Evolutionary conservation across 306 rosid genomes (phyloP).

Genomic region (Canavalia gladiata): DNA sequence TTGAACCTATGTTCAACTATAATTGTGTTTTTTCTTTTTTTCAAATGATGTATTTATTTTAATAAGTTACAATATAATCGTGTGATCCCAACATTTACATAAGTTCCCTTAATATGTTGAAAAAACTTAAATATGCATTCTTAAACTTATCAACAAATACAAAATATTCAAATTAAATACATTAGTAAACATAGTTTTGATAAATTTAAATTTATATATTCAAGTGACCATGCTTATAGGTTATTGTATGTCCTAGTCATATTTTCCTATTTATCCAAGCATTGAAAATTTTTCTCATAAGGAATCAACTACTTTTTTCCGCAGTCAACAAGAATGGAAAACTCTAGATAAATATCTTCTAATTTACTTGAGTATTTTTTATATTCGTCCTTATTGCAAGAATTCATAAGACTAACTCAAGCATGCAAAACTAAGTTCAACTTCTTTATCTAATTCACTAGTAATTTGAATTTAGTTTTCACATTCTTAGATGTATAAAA

Average conservation of each 20-base stretch:
- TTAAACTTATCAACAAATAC: background rate
- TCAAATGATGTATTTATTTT: background rate
- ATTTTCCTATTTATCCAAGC: slow-evolving; percentile 2
- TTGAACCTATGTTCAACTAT: background rate
- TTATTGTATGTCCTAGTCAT: background rate
- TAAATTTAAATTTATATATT: background rate
- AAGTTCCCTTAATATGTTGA: background rate
- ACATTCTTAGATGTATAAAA: background rate
- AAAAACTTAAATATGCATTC: background rate
- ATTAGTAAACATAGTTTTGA: background rate
- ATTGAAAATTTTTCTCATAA: slow-evolving; percentile 9
- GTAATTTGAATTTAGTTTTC: background rate
- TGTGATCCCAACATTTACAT: slow-evolving; percentile 1
- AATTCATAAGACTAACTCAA: background rate
- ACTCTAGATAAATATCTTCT: background rate
- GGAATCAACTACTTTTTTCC: slow-evolving; percentile 6
- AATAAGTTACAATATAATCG: background rate
- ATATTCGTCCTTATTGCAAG: slow-evolving; percentile 6
- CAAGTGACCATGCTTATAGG: background rate
- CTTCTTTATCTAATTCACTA: background rate
- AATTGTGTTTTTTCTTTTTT: background rate
- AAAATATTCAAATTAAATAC: background rate
- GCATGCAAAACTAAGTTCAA: background rate
- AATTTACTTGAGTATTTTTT: background rate
- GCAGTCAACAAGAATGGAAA: slow-evolving; percentile 1